Percentiles rank a stretch among this genome's conserved stretches.
These are phyloP conservation scores for Dacryopinax spathularia DNA, from an alignment of 768 basidiomycete genomes.

Conservation along the genomic window DNA sequence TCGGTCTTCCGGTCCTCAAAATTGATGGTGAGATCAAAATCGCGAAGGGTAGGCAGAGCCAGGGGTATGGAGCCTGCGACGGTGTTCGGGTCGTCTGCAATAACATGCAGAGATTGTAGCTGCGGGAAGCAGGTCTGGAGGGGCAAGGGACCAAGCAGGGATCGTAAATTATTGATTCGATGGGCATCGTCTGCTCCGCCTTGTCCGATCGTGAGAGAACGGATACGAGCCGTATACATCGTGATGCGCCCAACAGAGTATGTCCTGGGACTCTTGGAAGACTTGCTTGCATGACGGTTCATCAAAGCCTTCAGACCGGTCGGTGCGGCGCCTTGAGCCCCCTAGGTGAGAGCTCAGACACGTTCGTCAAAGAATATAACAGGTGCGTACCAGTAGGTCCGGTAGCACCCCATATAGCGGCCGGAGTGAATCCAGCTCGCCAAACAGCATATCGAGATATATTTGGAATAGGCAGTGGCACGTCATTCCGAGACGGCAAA, in stretches of 20 bases:
- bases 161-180: background rate
- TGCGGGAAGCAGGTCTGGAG: background rate
- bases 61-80: background rate
- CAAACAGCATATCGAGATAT: background rate
- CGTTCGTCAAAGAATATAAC: too few species aligned
- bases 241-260: background rate
- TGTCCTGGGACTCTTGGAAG: background rate
- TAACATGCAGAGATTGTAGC: background rate
- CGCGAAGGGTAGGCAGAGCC: background rate
- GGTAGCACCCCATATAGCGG: background rate
- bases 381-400: background rate
- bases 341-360: too few species aligned
- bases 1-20: background rate
- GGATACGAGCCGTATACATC: background rate
- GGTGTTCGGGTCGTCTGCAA: background rate
- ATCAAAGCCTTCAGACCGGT: background rate
- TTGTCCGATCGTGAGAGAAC: background rate
- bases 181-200: background rate
- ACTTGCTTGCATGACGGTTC: background rate
- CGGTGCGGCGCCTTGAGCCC: too few species aligned
- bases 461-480: conserved; percentile 1
- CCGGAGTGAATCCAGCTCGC: background rate
- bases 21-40: background rate
- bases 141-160: background rate
- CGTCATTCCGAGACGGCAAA: background rate